Percentiles rank a stretch among this genome's conserved stretches.
phyloP scores from a whole-genome alignment of 768 basidiomycete species.

The Infundibulicybe gibba region DNA sequence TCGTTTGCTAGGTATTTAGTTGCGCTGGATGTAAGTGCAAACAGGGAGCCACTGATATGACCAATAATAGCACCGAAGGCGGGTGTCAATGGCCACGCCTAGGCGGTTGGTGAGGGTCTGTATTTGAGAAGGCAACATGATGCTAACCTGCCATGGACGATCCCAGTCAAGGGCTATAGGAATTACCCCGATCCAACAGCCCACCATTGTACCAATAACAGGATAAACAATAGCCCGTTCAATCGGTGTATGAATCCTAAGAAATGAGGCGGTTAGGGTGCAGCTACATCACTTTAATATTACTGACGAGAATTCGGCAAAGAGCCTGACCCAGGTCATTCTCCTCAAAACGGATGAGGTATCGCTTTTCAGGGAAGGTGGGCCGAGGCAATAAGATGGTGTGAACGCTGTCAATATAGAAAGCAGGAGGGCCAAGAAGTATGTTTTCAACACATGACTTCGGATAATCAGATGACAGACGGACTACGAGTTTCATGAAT shows the following conservation, averaged over 20 bases:
- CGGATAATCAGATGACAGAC: conserved; percentile 5
- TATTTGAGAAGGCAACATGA: background rate
- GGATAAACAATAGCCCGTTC: conserved; percentile 84
- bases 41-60: conserved; percentile 57
- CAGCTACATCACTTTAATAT: background rate
- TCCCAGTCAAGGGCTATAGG: conserved; percentile 96
- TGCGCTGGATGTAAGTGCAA: conserved; percentile 45
- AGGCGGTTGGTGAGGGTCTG: conserved; percentile 1
- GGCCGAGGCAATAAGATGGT: conserved; percentile 67
- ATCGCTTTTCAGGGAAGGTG: conserved; percentile 43
- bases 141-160: conserved; percentile 91
- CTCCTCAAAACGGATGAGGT: conserved; percentile 48
- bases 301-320: conserved; percentile 79
- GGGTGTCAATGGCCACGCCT: conserved; percentile 85
- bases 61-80: conserved; percentile 70
- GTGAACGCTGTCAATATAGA: conserved; percentile 63
- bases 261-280: background rate
- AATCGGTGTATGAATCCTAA: conserved; percentile 55
- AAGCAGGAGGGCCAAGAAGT: conserved; percentile 64
- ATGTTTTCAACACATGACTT: conserved; percentile 59
- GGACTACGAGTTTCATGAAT: conserved; percentile 13
- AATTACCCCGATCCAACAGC: conserved; percentile 78
- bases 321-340: conserved; percentile 74
- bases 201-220: conserved; percentile 63
- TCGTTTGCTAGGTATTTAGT: conserved; percentile 34